Conservation (phyloP, 106 monocot species). For the Amphibolis antarctica region DNA sequence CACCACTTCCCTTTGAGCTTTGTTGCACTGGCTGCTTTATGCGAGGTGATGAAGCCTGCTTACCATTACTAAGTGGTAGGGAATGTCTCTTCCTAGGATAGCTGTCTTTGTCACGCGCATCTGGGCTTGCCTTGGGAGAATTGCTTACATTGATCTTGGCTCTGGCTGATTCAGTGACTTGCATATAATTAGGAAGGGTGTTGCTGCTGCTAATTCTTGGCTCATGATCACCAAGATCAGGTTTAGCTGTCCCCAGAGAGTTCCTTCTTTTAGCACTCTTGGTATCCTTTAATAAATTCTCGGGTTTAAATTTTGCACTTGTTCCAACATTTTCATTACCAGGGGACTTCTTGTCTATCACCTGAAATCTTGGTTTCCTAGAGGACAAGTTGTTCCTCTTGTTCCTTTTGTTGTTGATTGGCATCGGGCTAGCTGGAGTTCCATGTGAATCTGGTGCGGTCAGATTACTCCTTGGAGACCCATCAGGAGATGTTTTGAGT, state of each 20-base stretch:
- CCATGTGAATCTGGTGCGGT: constrained; percentile 37
- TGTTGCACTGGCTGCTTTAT: constrained; percentile 71
- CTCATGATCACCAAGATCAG: constrained; percentile 46
- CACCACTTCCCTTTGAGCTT: constrained; percentile 32
- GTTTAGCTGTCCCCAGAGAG: constrained; percentile 27
- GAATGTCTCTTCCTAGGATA: constrained; percentile 71
- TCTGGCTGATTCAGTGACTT: constrained; percentile 79
- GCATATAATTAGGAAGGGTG: constrained; percentile 93
- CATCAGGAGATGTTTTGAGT: constrained; percentile 19
- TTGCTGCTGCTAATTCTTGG: constrained; percentile 23
- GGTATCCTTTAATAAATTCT: constrained; percentile 27
- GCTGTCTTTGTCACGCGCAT: constrained; percentile 42
- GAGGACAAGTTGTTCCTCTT: constrained; percentile 19
- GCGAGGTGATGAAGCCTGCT: constrained; percentile 62
- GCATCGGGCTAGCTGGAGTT: constrained; percentile 60
- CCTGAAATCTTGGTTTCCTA: constrained; percentile 24
- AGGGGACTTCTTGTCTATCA: constrained; percentile 32
- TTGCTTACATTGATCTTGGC: constrained; percentile 45
- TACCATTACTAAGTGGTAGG: constrained; percentile 49
- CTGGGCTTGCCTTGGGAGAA: constrained; percentile 75
- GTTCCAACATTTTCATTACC: constrained; percentile 28
- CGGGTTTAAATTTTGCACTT: constrained; percentile 25
- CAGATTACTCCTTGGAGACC: constrained; percentile 49
- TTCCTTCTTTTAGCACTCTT: constrained; percentile 40
- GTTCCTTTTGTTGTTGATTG: constrained; percentile 34